A percentile compares a stretch with the other conserved stretches of the same genome.
These are phyloP conservation scores for Xylaria sp. DNA, from an alignment of 2,329 filamentous ascomycete species.

Conservation along the genomic window DNA sequence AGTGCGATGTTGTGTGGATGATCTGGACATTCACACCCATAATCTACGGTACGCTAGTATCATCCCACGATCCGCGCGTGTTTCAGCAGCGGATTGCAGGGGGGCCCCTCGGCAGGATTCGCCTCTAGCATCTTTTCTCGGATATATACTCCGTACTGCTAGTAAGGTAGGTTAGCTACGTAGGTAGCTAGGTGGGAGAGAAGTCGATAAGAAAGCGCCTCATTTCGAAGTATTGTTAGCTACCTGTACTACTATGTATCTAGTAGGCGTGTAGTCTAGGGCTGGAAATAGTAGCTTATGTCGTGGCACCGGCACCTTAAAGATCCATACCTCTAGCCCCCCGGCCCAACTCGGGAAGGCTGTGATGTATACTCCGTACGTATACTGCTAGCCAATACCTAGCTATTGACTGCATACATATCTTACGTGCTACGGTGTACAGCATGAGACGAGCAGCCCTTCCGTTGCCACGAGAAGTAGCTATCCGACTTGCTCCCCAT, in stretches of 20 bases:
- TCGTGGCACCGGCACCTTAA: constrained; percentile 24
- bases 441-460: constrained; percentile 7
- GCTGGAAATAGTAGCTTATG: constrained; percentile 34
- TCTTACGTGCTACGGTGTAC: constrained; percentile 13
- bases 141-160: neutral
- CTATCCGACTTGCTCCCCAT: constrained; percentile 13
- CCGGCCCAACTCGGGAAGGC: constrained; percentile 12
- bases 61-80: constrained; percentile 20
- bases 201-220: constrained; percentile 5
- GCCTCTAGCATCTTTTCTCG: constrained; percentile 2
- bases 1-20: constrained; percentile 2
- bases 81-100: constrained; percentile 36
- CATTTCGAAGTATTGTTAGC: constrained; percentile 25
- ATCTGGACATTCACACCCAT: constrained; percentile 21
- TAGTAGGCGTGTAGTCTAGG: constrained; percentile 5
- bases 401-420: neutral
- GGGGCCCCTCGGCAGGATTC: constrained; percentile 22
- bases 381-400: neutral
- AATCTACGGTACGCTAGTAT: constrained; percentile 1
- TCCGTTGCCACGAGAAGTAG: constrained; percentile 21
- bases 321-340: constrained; percentile 17
- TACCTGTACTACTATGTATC: neutral
- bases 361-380: constrained; percentile 1
- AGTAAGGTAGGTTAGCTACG: neutral
- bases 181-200: constrained; percentile 1